phyloP scores from a whole-genome alignment of 805 yeast genomes.

The Ogataea saltuana region DNA sequence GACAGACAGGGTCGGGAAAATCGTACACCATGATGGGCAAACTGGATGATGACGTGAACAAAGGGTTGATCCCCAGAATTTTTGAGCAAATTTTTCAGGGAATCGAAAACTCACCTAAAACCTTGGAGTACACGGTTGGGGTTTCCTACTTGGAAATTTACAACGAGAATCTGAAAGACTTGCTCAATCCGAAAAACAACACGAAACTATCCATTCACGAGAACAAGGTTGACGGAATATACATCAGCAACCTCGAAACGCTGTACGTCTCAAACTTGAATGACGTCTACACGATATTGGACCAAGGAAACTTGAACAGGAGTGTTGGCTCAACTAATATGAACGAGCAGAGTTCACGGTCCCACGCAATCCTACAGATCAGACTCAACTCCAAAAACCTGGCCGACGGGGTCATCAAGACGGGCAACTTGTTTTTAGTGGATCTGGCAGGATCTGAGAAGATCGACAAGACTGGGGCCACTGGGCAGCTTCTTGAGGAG shows the following conservation, averaged over 20 bases:
- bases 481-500: slow-evolving; percentile 74
- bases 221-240: slow-evolving; percentile 62
- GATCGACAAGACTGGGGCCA: slow-evolving; percentile 73
- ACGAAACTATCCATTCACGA: slow-evolving; percentile 57
- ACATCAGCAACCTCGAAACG: slow-evolving; percentile 69
- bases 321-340: slow-evolving; percentile 63
- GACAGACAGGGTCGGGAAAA: slow-evolving; percentile 87
- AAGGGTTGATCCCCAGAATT: slow-evolving; percentile 75
- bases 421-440: slow-evolving; percentile 68
- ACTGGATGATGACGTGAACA: slow-evolving; percentile 34
- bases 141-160: slow-evolving; percentile 81
- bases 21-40: slow-evolving; percentile 79
- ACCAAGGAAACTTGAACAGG: slow-evolving; percentile 57
- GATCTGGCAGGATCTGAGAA: slow-evolving; percentile 90
- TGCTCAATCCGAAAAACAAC: slow-evolving; percentile 48
- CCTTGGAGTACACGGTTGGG: slow-evolving; percentile 63
- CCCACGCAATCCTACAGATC: slow-evolving; percentile 78
- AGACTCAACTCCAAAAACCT: slow-evolving; percentile 61
- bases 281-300: slow-evolving; percentile 59
- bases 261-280: slow-evolving; percentile 56
- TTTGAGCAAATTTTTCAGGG: slow-evolving; percentile 62
- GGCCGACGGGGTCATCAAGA: slow-evolving; percentile 55
- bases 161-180: slow-evolving; percentile 73
- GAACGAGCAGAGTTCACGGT: slow-evolving; percentile 74
- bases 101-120: slow-evolving; percentile 48